Evolutionary conservation across 768 basidiomycete genomes (phyloP).

Genomic region (Suillus placidus): DNA sequence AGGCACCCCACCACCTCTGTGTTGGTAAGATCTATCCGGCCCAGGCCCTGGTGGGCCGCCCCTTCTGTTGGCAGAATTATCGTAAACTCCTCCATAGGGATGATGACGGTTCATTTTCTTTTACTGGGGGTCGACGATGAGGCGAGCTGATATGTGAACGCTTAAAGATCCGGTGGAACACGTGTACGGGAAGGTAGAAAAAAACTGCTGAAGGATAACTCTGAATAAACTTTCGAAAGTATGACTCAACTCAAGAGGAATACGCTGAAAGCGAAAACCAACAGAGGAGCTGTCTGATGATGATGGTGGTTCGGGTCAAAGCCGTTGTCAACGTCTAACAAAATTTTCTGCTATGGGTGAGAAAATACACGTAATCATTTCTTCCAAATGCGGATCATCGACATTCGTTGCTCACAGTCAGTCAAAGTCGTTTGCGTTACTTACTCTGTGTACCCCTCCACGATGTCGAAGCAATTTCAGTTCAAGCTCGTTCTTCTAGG

Average conservation of each 20-base stretch:
- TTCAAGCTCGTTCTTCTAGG: slow-evolving; percentile 98
- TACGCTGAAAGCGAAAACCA: slow-evolving; percentile 22
- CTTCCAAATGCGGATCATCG: slow-evolving; percentile 9
- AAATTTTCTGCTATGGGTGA: slow-evolving; percentile 37
- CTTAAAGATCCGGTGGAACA: slow-evolving; percentile 10
- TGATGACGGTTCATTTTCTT: slow-evolving; percentile 84
- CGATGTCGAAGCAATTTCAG: slow-evolving; percentile 91
- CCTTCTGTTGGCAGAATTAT: slow-evolving; percentile 57
- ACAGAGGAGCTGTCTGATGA: slow-evolving; percentile 12
- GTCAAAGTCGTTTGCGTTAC: slow-evolving; percentile 19
- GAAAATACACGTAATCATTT: slow-evolving; percentile 33
- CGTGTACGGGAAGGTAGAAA: slow-evolving; percentile 5
- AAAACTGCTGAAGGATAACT: slow-evolving; percentile 13
- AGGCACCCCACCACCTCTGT: slow-evolving; percentile 54
- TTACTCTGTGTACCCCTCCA: slow-evolving; percentile 28
- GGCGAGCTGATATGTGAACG: slow-evolving; percentile 8
- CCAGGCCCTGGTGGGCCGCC: slow-evolving; percentile 71
- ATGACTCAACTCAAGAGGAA: slow-evolving; percentile 29
- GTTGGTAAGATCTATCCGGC: slow-evolving; percentile 69
- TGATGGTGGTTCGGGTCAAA: slow-evolving; percentile 41
- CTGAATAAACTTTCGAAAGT: slow-evolving; percentile 25
- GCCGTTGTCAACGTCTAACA: slow-evolving; percentile 11
- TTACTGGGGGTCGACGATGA: slow-evolving; percentile 1
- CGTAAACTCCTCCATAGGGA: slow-evolving; percentile 72
- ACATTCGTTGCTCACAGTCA: slow-evolving; percentile 2